Percentiles rank a stretch among this genome's conserved stretches.
phyloP scores from a whole-genome alignment of 2,329 filamentous ascomycete genomes.

The Endoconidiophora polonica region DNA sequence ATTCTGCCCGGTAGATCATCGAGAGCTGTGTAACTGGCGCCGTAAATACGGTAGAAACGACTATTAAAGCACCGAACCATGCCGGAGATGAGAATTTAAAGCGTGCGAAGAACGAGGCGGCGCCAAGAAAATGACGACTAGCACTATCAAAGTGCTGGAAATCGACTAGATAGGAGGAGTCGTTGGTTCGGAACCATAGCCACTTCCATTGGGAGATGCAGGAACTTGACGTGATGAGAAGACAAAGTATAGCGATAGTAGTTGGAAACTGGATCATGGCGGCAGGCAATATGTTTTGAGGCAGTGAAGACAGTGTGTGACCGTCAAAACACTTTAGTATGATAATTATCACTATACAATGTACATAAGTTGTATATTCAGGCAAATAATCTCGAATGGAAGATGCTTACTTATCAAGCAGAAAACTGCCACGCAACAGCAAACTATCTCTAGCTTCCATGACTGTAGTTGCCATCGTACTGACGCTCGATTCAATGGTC shows the following conservation, averaged over 20 bases:
- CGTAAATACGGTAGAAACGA: constrained; percentile 15
- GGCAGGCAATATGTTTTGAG: constrained; percentile 17
- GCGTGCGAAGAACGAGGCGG: constrained; percentile 15
- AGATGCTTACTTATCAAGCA: constrained; percentile 6
- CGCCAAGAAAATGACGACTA: constrained; percentile 15
- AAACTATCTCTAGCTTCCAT: constrained; percentile 7
- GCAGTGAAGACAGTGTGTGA: constrained; percentile 14
- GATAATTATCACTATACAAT: constrained; percentile 5
- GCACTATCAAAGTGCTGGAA: constrained; percentile 19
- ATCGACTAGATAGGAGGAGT: constrained; percentile 16
- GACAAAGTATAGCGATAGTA: constrained; percentile 16
- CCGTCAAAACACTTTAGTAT: constrained; percentile 14
- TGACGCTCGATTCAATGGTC: not conserved
- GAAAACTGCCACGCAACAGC: constrained; percentile 1
- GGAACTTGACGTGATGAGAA: constrained; percentile 17
- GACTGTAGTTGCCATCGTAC: not conserved
- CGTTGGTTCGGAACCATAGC: constrained; percentile 19
- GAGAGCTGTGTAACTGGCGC: constrained; percentile 12
- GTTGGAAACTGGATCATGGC: constrained; percentile 18
- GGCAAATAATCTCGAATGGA: too few species aligned
- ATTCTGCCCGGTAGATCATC: constrained; percentile 4
- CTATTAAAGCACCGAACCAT: constrained; percentile 15
- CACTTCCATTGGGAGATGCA: constrained; percentile 20
- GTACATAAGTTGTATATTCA: not conserved
- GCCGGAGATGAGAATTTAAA: constrained; percentile 16